Evolutionary conservation across 306 rosid genomes (phyloP).

Genomic region (Erythrophleum fordii): DNA sequence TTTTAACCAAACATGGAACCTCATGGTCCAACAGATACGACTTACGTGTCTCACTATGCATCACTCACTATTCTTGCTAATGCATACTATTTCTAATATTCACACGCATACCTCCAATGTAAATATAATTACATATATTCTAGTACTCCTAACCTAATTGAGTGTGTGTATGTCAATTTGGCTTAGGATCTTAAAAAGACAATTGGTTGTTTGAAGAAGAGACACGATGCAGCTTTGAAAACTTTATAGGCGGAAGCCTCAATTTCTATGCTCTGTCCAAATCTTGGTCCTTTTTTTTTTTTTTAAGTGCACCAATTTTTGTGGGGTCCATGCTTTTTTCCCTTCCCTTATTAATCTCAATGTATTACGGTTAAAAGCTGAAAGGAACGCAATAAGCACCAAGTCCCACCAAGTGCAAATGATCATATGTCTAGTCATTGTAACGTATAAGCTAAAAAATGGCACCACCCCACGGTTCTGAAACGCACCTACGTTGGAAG

Average conservation of each 20-base stretch:
- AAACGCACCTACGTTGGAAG: constrained; percentile 50
- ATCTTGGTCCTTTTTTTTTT: constrained; percentile 10
- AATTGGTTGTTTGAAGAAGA: constrained; percentile 5
- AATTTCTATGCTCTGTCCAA: constrained; percentile 24
- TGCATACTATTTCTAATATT: background rate
- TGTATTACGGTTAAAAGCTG: constrained; percentile 13
- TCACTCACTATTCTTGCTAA: background rate
- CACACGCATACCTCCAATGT: background rate
- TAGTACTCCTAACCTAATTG: no score
- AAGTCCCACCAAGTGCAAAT: constrained; percentile 41
- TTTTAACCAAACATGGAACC: constrained; percentile 39
- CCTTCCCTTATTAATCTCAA: background rate
- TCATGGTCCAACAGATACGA: background rate
- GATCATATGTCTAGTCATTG: constrained; percentile 44
- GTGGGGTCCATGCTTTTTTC: constrained; percentile 14
- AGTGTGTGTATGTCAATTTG: background rate
- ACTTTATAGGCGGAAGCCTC: constrained; percentile 31
- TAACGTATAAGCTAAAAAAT: constrained; percentile 23
- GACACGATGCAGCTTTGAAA: constrained; percentile 29
- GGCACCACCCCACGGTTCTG: constrained; percentile 33
- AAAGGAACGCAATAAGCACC: constrained; percentile 26
- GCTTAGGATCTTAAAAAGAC: background rate
- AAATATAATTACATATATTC: background rate
- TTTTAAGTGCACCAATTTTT: constrained; percentile 1
- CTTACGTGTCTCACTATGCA: constrained; percentile 26